These are phyloP conservation scores for Aspergillus oerlinghausenensis DNA, from an alignment of 2,329 filamentous ascomycete species.

Conservation along the genomic window DNA sequence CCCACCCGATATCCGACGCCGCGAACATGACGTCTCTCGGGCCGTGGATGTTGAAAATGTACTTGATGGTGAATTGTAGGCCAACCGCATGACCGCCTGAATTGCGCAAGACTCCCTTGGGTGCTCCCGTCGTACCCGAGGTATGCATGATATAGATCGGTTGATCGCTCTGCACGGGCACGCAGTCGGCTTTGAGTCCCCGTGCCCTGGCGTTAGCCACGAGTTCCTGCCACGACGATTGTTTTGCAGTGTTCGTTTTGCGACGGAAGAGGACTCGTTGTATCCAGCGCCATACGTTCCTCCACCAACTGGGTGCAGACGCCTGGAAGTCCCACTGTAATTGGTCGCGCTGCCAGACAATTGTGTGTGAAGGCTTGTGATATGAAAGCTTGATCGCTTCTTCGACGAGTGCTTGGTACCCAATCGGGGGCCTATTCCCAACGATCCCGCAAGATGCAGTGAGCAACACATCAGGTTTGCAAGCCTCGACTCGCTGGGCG, in stretches of 20 bases:
- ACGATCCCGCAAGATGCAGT: slow-evolving; percentile 93
- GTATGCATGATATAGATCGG: slow-evolving; percentile 90
- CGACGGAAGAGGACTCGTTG: too few species aligned
- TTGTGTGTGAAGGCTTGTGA: slow-evolving; percentile 67
- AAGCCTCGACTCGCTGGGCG: slow-evolving; percentile 83
- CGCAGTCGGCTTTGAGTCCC: slow-evolving; percentile 65
- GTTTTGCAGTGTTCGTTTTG: slow-evolving; percentile 60
- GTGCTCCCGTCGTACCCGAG: slow-evolving; percentile 68
- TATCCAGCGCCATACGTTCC: too few species aligned
- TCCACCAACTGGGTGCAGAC: too few species aligned
- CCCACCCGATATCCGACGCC: slow-evolving; percentile 88
- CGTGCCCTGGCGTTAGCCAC: slow-evolving; percentile 66
- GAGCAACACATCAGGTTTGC: slow-evolving; percentile 68
- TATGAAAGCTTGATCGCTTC: slow-evolving; percentile 63
- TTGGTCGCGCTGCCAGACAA: slow-evolving; percentile 82
- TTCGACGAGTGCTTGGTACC: slow-evolving; percentile 71
- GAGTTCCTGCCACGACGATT: slow-evolving; percentile 66
- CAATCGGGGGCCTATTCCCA: slow-evolving; percentile 70
- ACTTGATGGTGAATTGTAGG: slow-evolving; percentile 73
- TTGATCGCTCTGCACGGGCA: slow-evolving; percentile 73
- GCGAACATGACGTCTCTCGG: slow-evolving; percentile 79
- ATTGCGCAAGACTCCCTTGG: slow-evolving; percentile 78
- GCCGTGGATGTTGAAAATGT: slow-evolving; percentile 76
- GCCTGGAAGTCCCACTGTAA: slow-evolving; percentile 67
- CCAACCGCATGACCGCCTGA: slow-evolving; percentile 85